Percentiles rank a stretch among this genome's conserved stretches.
Conservation (phyloP, 306 rosid genomes). For the Vicia faba region DNA sequence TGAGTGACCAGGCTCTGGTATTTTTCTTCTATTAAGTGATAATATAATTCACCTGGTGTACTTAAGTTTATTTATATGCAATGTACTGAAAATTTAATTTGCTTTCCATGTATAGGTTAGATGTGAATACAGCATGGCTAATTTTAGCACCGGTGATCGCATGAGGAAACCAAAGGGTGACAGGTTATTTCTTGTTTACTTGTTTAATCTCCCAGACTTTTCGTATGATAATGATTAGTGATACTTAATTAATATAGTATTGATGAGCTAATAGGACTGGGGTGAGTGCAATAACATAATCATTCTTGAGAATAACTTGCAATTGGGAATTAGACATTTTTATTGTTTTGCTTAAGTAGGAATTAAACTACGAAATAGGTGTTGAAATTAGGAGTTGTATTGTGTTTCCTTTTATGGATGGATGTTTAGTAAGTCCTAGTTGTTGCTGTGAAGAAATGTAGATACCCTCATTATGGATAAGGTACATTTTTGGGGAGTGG, state of each 20-base stretch:
- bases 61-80: neutral
- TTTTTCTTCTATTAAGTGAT: neutral
- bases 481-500: neutral
- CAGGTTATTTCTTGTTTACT: slow-evolving; percentile 51
- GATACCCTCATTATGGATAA: neutral
- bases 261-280: neutral
- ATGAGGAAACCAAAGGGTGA: slow-evolving; percentile 89
- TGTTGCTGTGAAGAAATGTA: neutral
- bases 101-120: slow-evolving; percentile 56
- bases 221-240: slow-evolving; percentile 1
- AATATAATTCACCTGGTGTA: neutral
- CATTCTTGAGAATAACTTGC: neutral
- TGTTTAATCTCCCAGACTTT: neutral
- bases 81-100: slow-evolving; percentile 8
- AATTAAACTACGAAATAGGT: neutral
- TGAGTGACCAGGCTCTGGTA: slow-evolving; percentile 75
- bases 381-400: neutral
- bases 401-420: neutral
- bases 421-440: neutral
- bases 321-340: neutral
- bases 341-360: neutral
- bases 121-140: slow-evolving; percentile 92
- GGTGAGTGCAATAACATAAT: slow-evolving; percentile 7
- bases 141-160: slow-evolving; percentile 94
- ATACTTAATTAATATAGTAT: slow-evolving; percentile 17